Conservation (phyloP, 73 alveolate species). For the Paramecium biaurelia region DNA sequence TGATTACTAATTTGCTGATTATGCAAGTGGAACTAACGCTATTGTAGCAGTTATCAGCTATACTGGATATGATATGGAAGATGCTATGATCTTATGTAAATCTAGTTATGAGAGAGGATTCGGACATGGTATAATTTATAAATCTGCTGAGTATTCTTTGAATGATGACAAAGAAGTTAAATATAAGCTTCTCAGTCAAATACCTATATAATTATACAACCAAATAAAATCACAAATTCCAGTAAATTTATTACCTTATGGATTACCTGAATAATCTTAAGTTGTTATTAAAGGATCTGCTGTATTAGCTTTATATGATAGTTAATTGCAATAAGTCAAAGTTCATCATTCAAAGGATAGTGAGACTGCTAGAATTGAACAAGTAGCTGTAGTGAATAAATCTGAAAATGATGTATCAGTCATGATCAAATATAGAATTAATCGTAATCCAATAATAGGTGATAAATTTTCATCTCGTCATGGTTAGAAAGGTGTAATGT, state of each 20-base stretch:
- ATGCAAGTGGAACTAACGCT: slow-evolving; percentile 99
- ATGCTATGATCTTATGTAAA: slow-evolving; percentile 98
- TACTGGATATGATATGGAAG: slow-evolving; percentile 99
- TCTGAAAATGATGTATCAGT: slow-evolving; percentile 78
- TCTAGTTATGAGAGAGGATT: slow-evolving; percentile 99
- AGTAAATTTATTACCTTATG: slow-evolving; percentile 91
- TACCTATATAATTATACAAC: background rate
- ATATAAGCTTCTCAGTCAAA: background rate
- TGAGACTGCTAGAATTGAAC: slow-evolving; percentile 93
- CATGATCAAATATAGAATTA: slow-evolving; percentile 84
- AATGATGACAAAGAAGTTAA: background rate
- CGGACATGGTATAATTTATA: slow-evolving; percentile 97
- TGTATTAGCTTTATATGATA: slow-evolving; percentile 84
- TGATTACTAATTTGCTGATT: slow-evolving; percentile 90
- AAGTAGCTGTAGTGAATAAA: slow-evolving; percentile 73
- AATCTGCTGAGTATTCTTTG: slow-evolving; percentile 53
- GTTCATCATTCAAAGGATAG: slow-evolving; percentile 86
- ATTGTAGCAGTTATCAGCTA: slow-evolving; percentile 99
- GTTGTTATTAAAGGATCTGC: slow-evolving; percentile 85
- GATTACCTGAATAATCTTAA: slow-evolving; percentile 90
- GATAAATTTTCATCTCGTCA: slow-evolving; percentile 99
- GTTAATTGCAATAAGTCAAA: slow-evolving; percentile 67
- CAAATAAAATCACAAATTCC: slow-evolving; percentile 71
- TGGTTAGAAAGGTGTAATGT: slow-evolving; percentile 99
- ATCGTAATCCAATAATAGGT: slow-evolving; percentile 98